A percentile compares a stretch with the other conserved stretches of the same genome.
These are phyloP conservation scores for Juglanconis oblonga DNA, from an alignment of 2,329 filamentous ascomycete genomes.

Conservation along the genomic window DNA sequence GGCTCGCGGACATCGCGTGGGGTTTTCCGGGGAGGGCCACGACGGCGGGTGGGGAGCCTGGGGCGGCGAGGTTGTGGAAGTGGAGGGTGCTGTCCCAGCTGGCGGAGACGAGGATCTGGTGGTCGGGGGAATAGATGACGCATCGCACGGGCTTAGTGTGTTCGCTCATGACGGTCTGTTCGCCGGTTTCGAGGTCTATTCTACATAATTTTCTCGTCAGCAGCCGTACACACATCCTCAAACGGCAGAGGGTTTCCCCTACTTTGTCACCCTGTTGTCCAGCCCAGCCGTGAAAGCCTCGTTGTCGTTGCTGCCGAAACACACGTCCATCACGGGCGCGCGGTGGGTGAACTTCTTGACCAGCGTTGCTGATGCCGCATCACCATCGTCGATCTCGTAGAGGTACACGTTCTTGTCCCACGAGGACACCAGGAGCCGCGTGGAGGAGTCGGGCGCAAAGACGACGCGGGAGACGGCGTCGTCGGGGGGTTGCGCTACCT, in stretches of 20 bases:
- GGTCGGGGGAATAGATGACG: slow-evolving; percentile 75
- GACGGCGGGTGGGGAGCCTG: slow-evolving; percentile 53
- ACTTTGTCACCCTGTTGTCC: slow-evolving; percentile 83
- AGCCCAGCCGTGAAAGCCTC: slow-evolving; percentile 84
- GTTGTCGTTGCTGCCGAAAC: slow-evolving; percentile 78
- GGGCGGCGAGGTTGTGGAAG: slow-evolving; percentile 65
- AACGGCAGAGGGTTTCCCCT: slow-evolving; percentile 19
- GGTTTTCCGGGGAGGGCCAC: slow-evolving; percentile 80
- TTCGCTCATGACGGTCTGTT: slow-evolving; percentile 71
- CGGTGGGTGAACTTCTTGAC: slow-evolving; percentile 74
- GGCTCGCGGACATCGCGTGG: slow-evolving; percentile 77
- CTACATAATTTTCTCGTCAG: slow-evolving; percentile 25
- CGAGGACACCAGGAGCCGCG: slow-evolving; percentile 81
- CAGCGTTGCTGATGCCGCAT: slow-evolving; percentile 58
- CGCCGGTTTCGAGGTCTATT: slow-evolving; percentile 68
- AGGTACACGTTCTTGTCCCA: slow-evolving; percentile 93
- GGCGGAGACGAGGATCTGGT: slow-evolving; percentile 78
- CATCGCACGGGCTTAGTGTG: slow-evolving; percentile 79
- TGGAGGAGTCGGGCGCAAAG: slow-evolving; percentile 76
- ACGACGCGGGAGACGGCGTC: slow-evolving; percentile 85
- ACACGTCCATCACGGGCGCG: slow-evolving; percentile 85
- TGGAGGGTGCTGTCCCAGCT: slow-evolving; percentile 94
- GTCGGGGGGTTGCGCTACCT: slow-evolving; percentile 75
- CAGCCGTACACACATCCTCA: neutral
- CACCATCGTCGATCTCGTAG: slow-evolving; percentile 69